Conservation (phyloP, 2,329 filamentous ascomycete genomes). For the Calonectria crousiana region DNA sequence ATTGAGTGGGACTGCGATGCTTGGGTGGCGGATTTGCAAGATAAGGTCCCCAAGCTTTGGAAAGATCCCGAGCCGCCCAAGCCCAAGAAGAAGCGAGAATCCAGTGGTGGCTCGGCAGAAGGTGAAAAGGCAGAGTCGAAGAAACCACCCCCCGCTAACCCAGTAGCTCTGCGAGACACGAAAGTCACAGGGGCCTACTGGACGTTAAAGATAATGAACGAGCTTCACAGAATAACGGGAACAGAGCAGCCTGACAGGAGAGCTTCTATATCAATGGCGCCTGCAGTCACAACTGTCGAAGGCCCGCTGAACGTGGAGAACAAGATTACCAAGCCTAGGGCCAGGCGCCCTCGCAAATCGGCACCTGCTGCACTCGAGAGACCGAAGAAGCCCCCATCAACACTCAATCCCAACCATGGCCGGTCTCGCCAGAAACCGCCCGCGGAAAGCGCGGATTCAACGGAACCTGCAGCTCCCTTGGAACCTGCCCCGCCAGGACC, state of each 20-base stretch:
- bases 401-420: constrained; percentile 53
- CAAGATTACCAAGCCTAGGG: constrained; percentile 39
- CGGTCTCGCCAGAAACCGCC: constrained; percentile 43
- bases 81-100: constrained; percentile 52
- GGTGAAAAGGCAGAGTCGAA: constrained; percentile 44
- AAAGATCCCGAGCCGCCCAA: constrained; percentile 62
- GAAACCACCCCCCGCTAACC: constrained; percentile 52
- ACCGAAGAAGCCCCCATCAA: constrained; percentile 46
- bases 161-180: constrained; percentile 59
- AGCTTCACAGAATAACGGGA: constrained; percentile 53
- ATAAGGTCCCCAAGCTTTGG: constrained; percentile 71
- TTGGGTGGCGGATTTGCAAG: constrained; percentile 75
- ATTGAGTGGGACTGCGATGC: constrained; percentile 81
- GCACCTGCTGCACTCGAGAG: constrained; percentile 52
- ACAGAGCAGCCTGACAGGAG: constrained; percentile 31
- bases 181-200: constrained; percentile 60
- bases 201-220: constrained; percentile 55
- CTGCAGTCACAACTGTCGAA: constrained; percentile 11
- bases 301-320: constrained; percentile 15
- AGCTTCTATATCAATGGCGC: constrained; percentile 31
- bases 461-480: background rate
- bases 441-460: background rate
- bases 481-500: constrained; percentile 3
- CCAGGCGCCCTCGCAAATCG: constrained; percentile 54
- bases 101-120: constrained; percentile 37